Percentiles rank a stretch among this genome's conserved stretches.
These are phyloP conservation scores for Dryas octopetala DNA, from an alignment of 306 rosid genomes.

Conservation along the genomic window DNA sequence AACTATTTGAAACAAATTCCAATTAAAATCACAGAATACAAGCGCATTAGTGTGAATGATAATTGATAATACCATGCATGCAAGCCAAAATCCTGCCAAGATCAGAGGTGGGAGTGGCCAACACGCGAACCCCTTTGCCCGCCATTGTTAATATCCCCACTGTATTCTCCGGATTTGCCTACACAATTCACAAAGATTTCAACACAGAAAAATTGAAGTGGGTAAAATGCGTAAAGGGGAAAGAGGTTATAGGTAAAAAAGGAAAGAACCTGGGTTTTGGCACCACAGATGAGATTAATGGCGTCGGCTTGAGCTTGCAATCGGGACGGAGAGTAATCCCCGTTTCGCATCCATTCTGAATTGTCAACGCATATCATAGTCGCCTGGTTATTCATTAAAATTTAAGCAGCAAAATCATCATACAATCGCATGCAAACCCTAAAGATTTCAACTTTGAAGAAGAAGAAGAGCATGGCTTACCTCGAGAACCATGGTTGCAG, in stretches of 20 bases:
- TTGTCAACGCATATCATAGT: conserved; percentile 82
- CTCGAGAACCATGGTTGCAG: conserved; percentile 27
- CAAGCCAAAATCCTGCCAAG: conserved; percentile 63
- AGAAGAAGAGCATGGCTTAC: conserved; percentile 4
- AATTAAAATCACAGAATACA: not conserved
- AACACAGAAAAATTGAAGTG: not conserved
- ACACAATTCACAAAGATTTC: conserved; percentile 6
- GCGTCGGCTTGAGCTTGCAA: conserved; percentile 82
- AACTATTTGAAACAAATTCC: not conserved
- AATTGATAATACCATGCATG: conserved; percentile 57
- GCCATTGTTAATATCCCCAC: conserved; percentile 85
- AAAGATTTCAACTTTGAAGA: not conserved
- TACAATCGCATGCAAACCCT: not conserved
- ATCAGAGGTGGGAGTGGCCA: conserved; percentile 47
- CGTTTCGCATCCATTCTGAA: conserved; percentile 86
- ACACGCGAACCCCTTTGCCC: conserved; percentile 67
- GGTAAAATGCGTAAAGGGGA: not conserved
- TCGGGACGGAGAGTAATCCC: conserved; percentile 72
- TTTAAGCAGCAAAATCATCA: conserved; percentile 4
- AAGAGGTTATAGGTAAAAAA: not conserved
- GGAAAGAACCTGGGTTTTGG: conserved; percentile 67
- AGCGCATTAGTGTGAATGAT: not conserved
- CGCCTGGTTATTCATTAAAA: conserved; percentile 39
- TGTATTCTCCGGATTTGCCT: conserved; percentile 81
- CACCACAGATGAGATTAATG: conserved; percentile 79